Evolutionary conservation across 352 stramenopile genomes (phyloP).

Genomic region (Globisporangium viniferum): DNA sequence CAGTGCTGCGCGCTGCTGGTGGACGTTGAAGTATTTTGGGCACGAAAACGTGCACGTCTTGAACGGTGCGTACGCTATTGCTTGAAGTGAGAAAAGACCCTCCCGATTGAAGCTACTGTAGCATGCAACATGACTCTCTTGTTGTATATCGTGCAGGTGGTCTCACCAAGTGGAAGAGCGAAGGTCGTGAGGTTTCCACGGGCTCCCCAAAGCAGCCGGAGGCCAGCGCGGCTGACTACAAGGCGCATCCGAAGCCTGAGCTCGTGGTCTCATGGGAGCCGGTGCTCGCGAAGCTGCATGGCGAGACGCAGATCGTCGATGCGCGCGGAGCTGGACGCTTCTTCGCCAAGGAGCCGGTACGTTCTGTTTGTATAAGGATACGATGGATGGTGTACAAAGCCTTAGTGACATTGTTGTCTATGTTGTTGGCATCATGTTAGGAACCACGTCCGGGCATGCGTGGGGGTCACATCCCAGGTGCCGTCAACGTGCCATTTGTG

Average conservation of each 20-base stretch:
- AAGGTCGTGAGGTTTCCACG: constrained; percentile 40
- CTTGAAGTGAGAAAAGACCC: neutral
- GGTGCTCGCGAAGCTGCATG: constrained; percentile 53
- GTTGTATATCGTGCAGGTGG: constrained; percentile 30
- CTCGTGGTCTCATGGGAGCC: constrained; percentile 60
- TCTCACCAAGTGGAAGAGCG: constrained; percentile 68
- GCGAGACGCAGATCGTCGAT: constrained; percentile 87
- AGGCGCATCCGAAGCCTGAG: constrained; percentile 39
- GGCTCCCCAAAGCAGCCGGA: constrained; percentile 29
- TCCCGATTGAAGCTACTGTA: neutral
- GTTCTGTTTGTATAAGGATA: constrained; percentile 5
- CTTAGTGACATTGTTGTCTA: neutral
- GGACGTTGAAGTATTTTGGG: constrained; percentile 90
- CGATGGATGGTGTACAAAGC: neutral
- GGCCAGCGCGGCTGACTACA: constrained; percentile 31
- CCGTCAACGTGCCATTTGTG: constrained; percentile 89
- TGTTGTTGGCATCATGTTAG: constrained; percentile 21
- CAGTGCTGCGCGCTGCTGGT: constrained; percentile 81
- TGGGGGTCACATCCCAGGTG: constrained; percentile 89
- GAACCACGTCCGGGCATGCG: constrained; percentile 91
- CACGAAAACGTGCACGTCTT: constrained; percentile 86
- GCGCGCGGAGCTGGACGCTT: constrained; percentile 88
- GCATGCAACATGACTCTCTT: neutral
- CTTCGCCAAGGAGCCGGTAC: constrained; percentile 73
- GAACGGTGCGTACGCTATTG: constrained; percentile 44